A percentile compares a stretch with the other conserved stretches of the same genome.
Evolutionary conservation across 2,329 filamentous ascomycete genomes (phyloP).

Genomic region (Bipolaris gigantea): DNA sequence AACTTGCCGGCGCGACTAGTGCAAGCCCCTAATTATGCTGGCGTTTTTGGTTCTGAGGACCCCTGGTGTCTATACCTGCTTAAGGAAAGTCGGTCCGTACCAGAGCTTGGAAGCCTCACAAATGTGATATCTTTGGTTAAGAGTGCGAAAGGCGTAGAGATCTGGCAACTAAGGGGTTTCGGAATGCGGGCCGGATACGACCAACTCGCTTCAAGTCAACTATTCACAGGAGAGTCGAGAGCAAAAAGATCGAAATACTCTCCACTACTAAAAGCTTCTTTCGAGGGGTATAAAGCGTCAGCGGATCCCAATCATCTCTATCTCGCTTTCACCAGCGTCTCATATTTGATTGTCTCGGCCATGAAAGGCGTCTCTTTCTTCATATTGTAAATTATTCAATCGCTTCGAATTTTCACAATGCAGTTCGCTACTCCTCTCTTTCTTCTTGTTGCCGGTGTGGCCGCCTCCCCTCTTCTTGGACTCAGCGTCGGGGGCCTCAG

Average conservation of each 20-base stretch:
- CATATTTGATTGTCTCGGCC: background rate
- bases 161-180: background rate
- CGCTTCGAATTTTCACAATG: constrained; percentile 2
- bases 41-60: background rate
- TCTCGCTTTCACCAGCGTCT: background rate
- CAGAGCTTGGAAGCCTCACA: background rate
- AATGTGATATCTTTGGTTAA: background rate
- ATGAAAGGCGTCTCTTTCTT: background rate
- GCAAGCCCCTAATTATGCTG: background rate
- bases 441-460: constrained; percentile 1
- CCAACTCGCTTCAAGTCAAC: background rate
- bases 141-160: background rate
- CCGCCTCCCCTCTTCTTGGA: constrained; percentile 6
- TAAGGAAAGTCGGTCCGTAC: background rate
- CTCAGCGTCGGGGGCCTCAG: background rate
- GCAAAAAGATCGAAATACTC: background rate
- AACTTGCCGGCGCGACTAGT: background rate
- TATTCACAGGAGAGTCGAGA: background rate
- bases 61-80: background rate
- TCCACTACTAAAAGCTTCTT: background rate
- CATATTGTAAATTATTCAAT: background rate
- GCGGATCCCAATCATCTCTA: background rate
- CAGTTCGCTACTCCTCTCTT: constrained; percentile 3
- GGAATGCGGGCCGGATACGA: background rate
- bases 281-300: background rate